Base-by-base conservation (phyloP, 140 eudicot genomes). In the Erigeron philadelphicus region DNA sequence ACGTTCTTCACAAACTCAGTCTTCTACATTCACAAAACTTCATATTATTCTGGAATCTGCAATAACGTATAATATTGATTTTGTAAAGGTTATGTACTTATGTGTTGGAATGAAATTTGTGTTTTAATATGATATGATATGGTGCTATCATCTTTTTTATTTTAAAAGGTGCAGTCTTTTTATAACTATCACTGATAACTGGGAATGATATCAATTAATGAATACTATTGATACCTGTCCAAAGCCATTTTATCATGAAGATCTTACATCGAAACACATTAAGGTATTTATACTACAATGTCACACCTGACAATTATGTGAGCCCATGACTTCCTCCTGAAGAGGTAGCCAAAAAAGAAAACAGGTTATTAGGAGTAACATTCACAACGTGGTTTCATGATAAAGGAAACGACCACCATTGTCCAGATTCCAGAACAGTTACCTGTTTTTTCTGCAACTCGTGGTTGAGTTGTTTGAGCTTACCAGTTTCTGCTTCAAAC, bases 391-490 rank as follows among this genome's bases (percentile, higher is more conserved):
- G 23, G 19, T 58, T 25, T 45, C 46, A 49, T 60, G 31, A 66
- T 44, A 23, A 13, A 4, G 17, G 64, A 47, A 46, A 67, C 5
- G 54, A 44, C 38, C 25, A 18, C 45, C 4, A 53, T 43, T 18
- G 15, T 46, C 44, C 54, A 43, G 9, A 13, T 11, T 46, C 44
- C 54, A 43, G 9, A 13, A 52, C 10, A 11, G 11, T 8, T 78
- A 84, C 96, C 90, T 86, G 90, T 71, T 86, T 86, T 40, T 72
- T 89, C 83, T 69, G 86, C 80, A 86, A 70, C 72, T 84, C 87
- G 46, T 84, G 85, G 72, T 75, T 89, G 49, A 89, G 85, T 43
- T 84, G 81, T 74, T 77, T 89, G 25, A 89, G 90, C 23, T 86
- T 84, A 48, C 79, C 87, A 42, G 86, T 74, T 82, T 89, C 96